These are phyloP conservation scores for Taxillus chinensis DNA, from an alignment of 164 flowering plant genomes.

Conservation along the genomic window DNA sequence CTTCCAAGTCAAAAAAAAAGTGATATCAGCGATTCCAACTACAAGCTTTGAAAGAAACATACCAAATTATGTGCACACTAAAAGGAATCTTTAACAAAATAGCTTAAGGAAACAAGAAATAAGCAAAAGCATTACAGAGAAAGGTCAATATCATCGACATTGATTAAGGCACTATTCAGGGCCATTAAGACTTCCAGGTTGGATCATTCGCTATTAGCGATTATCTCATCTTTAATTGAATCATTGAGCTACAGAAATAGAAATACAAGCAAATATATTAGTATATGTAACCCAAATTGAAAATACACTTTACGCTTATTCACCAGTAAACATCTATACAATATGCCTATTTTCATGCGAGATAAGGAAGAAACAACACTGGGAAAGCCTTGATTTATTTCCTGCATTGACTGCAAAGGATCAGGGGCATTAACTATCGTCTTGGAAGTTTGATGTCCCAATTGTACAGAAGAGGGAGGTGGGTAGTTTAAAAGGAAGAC, in stretches of 20 bases:
- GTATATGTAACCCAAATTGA: background rate
- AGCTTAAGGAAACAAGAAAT: background rate
- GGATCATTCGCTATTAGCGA: slow-evolving; percentile 86
- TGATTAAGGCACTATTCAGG: slow-evolving; percentile 89
- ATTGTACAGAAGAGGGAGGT: slow-evolving; percentile 28
- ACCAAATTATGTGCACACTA: background rate
- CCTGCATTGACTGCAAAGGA: slow-evolving; percentile 93
- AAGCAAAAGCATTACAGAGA: slow-evolving; percentile 53
- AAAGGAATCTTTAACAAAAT: background rate
- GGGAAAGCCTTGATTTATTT: slow-evolving; percentile 93
- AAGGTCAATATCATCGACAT: slow-evolving; percentile 91
- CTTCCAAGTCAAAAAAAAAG: too few relatives aligned
- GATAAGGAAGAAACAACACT: slow-evolving; percentile 92
- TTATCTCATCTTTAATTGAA: slow-evolving; percentile 87
- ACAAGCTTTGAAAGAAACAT: background rate
- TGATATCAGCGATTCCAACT: too few relatives aligned
- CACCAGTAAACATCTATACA: background rate
- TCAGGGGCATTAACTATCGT: slow-evolving; percentile 91
- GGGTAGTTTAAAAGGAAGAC: too few relatives aligned
- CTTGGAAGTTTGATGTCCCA: slow-evolving; percentile 98
- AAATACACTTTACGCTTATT: background rate
- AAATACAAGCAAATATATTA: slow-evolving; percentile 6
- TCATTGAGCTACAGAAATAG: slow-evolving; percentile 57
- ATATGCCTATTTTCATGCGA: slow-evolving; percentile 74
- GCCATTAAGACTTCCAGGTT: slow-evolving; percentile 99